Evolutionary conservation across 305 asterid species (phyloP).

Genomic region (Solanum hybrid): DNA sequence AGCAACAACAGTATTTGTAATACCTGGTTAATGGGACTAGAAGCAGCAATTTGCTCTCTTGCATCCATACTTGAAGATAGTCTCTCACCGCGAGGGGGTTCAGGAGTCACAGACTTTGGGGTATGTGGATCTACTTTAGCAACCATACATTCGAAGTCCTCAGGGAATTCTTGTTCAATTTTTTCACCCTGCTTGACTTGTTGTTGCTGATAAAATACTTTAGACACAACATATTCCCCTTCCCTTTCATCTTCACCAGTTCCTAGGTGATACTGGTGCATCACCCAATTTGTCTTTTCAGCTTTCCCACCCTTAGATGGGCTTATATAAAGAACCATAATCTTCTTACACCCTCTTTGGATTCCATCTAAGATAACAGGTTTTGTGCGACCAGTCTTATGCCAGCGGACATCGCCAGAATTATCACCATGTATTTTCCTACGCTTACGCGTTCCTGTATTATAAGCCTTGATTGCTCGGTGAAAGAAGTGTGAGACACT

Average conservation of each 20-base stretch:
- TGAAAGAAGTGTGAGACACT: conserved; percentile 83
- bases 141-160: conserved; percentile 14
- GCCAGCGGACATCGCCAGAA: conserved; percentile 88
- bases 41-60: conserved; percentile 19
- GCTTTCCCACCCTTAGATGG: conserved; percentile 69
- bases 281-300: conserved; percentile 94
- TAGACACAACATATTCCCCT: conserved; percentile 76
- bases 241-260: conserved; percentile 81
- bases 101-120: conserved; percentile 69
- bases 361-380: conserved; percentile 66
- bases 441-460: conserved; percentile 87
- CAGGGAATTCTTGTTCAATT: conserved; percentile 34
- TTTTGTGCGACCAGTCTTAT: conserved; percentile 89
- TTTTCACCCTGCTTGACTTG: conserved; percentile 42
- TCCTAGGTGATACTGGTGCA: conserved; percentile 96
- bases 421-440: conserved; percentile 71
- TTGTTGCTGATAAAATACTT: conserved; percentile 86
- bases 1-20: not conserved
- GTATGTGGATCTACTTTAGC: conserved; percentile 68
- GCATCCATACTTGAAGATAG: conserved; percentile 14
- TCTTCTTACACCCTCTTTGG: conserved; percentile 89
- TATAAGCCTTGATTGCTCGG: conserved; percentile 89
- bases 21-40: conserved; percentile 41
- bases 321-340: conserved; percentile 80
- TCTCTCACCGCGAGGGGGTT: conserved; percentile 49